phyloP scores from a whole-genome alignment of 139 green algal species.

The Volvox reticuliferus region DNA sequence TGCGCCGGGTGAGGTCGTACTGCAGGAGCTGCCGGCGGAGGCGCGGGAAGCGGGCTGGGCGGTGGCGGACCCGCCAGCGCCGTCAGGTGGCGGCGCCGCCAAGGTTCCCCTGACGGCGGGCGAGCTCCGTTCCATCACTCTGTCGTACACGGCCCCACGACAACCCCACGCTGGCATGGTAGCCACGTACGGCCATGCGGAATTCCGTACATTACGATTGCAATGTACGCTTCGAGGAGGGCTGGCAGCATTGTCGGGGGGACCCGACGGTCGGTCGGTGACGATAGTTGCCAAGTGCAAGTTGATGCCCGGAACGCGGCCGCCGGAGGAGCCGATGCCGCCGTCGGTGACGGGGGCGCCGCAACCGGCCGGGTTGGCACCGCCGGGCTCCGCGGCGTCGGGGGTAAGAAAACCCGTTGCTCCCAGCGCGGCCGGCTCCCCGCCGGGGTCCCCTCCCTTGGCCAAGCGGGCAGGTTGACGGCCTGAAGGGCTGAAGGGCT shows the following conservation, averaged over 20 bases:
- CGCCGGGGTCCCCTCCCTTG: no score
- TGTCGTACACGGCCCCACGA: constrained; percentile 48
- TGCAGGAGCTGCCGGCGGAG: constrained; percentile 59
- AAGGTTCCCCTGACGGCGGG: constrained; percentile 57
- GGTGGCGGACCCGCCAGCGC: constrained; percentile 36
- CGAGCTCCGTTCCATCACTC: constrained; percentile 56
- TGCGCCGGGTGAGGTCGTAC: constrained; percentile 55
- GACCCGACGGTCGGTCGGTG: constrained; percentile 41
- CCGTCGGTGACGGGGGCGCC: constrained; percentile 22
- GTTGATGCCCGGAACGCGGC: constrained; percentile 38
- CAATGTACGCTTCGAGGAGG: constrained; percentile 51
- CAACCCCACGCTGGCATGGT: constrained; percentile 57
- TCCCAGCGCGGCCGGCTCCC: no score
- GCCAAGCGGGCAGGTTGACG: no score
- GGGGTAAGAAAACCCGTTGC: neutral
- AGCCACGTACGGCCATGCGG: constrained; percentile 49
- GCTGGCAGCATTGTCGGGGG: constrained; percentile 24
- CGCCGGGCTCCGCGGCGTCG: neutral
- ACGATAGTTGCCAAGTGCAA: constrained; percentile 29
- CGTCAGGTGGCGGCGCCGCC: neutral
- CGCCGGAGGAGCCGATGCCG: constrained; percentile 3
- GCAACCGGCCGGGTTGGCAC: neutral
- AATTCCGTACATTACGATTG: constrained; percentile 51
- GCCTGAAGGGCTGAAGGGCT: no score
- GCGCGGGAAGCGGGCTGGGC: constrained; percentile 66